Evolutionary conservation across 495 filamentous ascomycete species (phyloP).

Genomic region (Lasiosphaeria miniovina): DNA sequence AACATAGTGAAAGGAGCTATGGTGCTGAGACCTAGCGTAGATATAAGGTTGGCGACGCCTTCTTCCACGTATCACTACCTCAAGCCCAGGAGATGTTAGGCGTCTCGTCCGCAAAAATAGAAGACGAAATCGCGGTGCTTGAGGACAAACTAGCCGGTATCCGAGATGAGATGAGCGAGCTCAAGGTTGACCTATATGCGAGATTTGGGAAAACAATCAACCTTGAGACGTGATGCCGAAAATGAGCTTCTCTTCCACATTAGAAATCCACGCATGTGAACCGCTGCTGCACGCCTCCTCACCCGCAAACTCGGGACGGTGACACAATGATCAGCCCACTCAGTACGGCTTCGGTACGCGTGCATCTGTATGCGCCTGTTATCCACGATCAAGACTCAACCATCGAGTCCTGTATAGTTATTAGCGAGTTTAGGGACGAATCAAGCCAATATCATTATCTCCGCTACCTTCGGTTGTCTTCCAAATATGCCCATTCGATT

Average conservation of each 20-base stretch:
- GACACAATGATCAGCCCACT: too few relatives aligned
- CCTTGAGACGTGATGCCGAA: conserved; percentile 68
- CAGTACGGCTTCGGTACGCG: too few relatives aligned
- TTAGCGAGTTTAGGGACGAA: too few relatives aligned
- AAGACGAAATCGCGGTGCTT: conserved; percentile 68
- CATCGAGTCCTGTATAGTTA: too few relatives aligned
- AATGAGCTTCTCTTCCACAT: not conserved
- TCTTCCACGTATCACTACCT: conserved; percentile 76
- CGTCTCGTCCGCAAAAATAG: conserved; percentile 64
- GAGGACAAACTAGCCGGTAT: conserved; percentile 71
- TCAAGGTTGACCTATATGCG: conserved; percentile 90
- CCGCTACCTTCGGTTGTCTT: too few relatives aligned
- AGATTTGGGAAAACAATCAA: conserved; percentile 95
- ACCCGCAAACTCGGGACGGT: too few relatives aligned
- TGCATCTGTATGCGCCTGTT: too few relatives aligned
- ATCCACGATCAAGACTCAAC: too few relatives aligned
- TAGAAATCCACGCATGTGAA: not conserved
- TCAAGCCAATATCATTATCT: too few relatives aligned
- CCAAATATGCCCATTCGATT: too few relatives aligned
- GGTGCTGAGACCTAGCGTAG: conserved; percentile 45
- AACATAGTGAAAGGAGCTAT: not conserved
- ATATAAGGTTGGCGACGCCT: conserved; percentile 95
- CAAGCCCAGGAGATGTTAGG: conserved; percentile 84
- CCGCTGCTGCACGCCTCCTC: not conserved
- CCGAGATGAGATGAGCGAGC: conserved; percentile 77